These are phyloP conservation scores for Papiliotrema fonsecae DNA, from an alignment of 1,284 basidiomycete genomes.

Conservation along the genomic window DNA sequence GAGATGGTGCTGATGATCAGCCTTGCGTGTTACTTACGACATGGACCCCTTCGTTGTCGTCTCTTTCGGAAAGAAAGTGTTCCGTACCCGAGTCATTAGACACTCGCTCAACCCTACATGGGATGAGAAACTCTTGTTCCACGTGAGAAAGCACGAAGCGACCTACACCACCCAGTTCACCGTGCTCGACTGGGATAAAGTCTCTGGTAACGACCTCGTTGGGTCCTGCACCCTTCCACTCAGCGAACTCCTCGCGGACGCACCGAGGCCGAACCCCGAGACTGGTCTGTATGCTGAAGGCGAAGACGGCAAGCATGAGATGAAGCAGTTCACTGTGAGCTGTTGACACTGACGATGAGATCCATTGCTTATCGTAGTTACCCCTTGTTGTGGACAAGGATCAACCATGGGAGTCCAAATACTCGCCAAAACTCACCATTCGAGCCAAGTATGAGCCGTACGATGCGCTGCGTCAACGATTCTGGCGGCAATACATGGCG, in stretches of 20 bases:
- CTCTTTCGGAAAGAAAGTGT: conserved; percentile 95
- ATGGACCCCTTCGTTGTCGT: conserved; percentile 98
- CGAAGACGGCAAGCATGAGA: conserved; percentile 55
- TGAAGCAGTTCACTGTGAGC: conserved; percentile 67
- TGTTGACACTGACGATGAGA: background rate
- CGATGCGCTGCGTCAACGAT: conserved; percentile 78
- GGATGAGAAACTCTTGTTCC: conserved; percentile 95
- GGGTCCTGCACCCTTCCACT: conserved; percentile 69
- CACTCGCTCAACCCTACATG: conserved; percentile 85
- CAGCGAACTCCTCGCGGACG: conserved; percentile 63
- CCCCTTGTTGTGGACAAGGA: conserved; percentile 43
- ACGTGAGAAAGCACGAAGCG: conserved; percentile 82
- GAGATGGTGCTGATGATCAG: conserved; percentile 15
- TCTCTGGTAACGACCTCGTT: conserved; percentile 80
- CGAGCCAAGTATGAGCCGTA: conserved; percentile 95
- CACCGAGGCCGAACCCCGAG: conserved; percentile 64
- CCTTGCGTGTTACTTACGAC: conserved; percentile 53
- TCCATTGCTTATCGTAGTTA: conserved; percentile 20
- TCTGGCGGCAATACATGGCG: conserved; percentile 85
- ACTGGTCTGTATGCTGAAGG: conserved; percentile 68
- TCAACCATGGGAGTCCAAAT: conserved; percentile 43
- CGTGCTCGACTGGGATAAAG: conserved; percentile 91
- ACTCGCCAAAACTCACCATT: conserved; percentile 45
- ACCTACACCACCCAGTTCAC: conserved; percentile 70
- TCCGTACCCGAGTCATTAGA: conserved; percentile 83